phyloP scores from a whole-genome alignment of 2,329 filamentous ascomycete species.

The Colletotrichum magnum region DNA sequence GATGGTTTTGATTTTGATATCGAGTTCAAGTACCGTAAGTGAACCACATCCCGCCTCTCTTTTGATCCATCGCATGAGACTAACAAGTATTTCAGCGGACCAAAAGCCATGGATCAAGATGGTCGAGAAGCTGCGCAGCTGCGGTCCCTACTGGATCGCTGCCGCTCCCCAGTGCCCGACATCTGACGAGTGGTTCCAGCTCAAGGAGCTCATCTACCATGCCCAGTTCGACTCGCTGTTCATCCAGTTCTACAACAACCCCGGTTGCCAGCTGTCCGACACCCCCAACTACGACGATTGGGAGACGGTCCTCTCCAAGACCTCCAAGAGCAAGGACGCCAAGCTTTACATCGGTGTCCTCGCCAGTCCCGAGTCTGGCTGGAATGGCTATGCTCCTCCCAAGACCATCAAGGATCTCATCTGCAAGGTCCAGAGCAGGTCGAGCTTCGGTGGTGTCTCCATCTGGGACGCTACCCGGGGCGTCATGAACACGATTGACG shows the following conservation, averaged over 20 bases:
- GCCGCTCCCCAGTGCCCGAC: slow-evolving; percentile 62
- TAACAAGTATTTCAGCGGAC: slow-evolving; percentile 45
- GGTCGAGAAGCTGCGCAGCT: slow-evolving; percentile 52
- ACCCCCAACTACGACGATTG: slow-evolving; percentile 59
- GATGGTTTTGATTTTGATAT: slow-evolving; percentile 62
- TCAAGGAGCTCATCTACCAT: slow-evolving; percentile 56
- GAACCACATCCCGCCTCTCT: not conserved
- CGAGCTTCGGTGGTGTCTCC: slow-evolving; percentile 61
- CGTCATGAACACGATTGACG: slow-evolving; percentile 48
- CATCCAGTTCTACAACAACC: slow-evolving; percentile 66
- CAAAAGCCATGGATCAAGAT: slow-evolving; percentile 54
- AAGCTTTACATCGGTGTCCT: slow-evolving; percentile 63
- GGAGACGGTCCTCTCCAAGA: slow-evolving; percentile 51
- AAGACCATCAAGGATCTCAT: slow-evolving; percentile 53
- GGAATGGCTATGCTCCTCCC: slow-evolving; percentile 53
- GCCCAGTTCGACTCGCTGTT: slow-evolving; percentile 59
- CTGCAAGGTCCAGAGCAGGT: slow-evolving; percentile 53
- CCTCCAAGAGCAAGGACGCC: slow-evolving; percentile 54
- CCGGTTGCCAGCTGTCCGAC: slow-evolving; percentile 50
- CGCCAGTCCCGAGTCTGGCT: slow-evolving; percentile 47
- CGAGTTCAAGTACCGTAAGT: slow-evolving; percentile 52
- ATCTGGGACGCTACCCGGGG: slow-evolving; percentile 60
- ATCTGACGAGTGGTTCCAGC: slow-evolving; percentile 45
- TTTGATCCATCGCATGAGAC: not conserved
- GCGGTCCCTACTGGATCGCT: slow-evolving; percentile 53